These are phyloP conservation scores for Onygena corvina DNA, from an alignment of 2,329 filamentous ascomycete genomes.

Conservation along the genomic window DNA sequence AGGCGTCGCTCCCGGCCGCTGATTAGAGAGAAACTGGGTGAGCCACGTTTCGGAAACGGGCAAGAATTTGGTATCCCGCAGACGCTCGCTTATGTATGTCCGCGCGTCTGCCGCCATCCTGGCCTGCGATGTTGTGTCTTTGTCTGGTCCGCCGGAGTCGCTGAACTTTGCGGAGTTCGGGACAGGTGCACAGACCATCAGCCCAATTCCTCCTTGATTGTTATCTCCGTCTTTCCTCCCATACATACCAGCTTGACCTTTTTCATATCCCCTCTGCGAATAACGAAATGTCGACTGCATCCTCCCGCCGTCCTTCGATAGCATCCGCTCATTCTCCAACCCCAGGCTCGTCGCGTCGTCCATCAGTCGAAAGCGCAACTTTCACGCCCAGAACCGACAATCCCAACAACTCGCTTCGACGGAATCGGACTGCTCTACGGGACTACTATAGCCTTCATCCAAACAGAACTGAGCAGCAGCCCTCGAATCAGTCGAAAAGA, in stretches of 20 bases:
- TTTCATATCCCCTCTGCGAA: neutral
- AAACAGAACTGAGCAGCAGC: slow-evolving; percentile 27
- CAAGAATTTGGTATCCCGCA: slow-evolving; percentile 43
- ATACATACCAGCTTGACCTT: too few species aligned
- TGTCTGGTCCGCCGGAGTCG: neutral
- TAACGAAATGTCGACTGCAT: slow-evolving; percentile 45
- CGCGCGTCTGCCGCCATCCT: slow-evolving; percentile 13
- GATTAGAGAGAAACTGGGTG: slow-evolving; percentile 47
- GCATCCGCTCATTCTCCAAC: slow-evolving; percentile 48
- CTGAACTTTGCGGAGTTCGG: neutral
- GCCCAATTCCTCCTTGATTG: too few species aligned
- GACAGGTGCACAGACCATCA: neutral
- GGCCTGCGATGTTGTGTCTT: neutral
- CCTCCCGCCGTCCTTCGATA: slow-evolving; percentile 48
- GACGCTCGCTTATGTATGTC: slow-evolving; percentile 39
- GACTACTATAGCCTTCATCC: slow-evolving; percentile 84
- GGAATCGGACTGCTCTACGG: slow-evolving; percentile 75
- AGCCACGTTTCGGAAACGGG: slow-evolving; percentile 52
- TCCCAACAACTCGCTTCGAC: slow-evolving; percentile 33
- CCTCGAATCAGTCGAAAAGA: slow-evolving; percentile 22
- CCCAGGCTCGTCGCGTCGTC: slow-evolving; percentile 62
- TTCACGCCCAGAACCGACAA: slow-evolving; percentile 33
- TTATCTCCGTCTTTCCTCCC: too few species aligned
- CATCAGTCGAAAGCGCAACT: slow-evolving; percentile 52
- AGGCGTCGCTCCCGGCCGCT: slow-evolving; percentile 42